Evolutionary conservation across 1,284 basidiomycete genomes (phyloP).

Genomic region (Acaromyces ingoldii): DNA sequence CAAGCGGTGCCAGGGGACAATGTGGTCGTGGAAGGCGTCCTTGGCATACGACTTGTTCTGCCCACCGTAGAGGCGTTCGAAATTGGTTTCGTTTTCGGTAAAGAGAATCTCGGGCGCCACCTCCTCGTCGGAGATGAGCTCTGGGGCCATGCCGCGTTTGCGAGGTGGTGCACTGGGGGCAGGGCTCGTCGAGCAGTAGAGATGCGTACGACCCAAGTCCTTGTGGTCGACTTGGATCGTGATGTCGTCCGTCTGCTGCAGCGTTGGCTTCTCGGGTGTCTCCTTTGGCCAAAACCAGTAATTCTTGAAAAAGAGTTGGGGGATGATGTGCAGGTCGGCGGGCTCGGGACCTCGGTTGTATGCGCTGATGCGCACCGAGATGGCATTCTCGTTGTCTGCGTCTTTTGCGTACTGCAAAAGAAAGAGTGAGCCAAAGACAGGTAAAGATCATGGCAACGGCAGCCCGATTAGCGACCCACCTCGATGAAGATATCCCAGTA

Average conservation of each 20-base stretch:
- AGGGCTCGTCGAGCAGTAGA: conserved; percentile 87
- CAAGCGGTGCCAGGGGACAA: conserved; percentile 70
- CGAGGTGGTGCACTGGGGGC: conserved; percentile 72
- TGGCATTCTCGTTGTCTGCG: conserved; percentile 77
- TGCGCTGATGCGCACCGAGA: conserved; percentile 87
- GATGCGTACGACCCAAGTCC: conserved; percentile 59
- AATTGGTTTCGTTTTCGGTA: conserved; percentile 88
- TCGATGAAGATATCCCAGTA: conserved; percentile 99
- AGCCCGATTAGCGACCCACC: conserved; percentile 57
- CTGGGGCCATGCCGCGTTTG: conserved; percentile 55
- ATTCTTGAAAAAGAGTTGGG: conserved; percentile 94
- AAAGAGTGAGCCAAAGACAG: too few species aligned
- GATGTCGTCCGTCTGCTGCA: conserved; percentile 59
- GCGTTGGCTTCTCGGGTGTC: conserved; percentile 67
- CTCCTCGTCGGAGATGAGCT: conserved; percentile 49
- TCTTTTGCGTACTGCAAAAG: conserved; percentile 85
- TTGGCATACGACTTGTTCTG: conserved; percentile 76
- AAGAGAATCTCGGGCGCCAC: conserved; percentile 55
- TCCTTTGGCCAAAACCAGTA: conserved; percentile 92
- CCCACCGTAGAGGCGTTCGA: conserved; percentile 79
- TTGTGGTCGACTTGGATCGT: conserved; percentile 62
- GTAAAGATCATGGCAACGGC: conserved; percentile 2
- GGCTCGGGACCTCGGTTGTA: conserved; percentile 96
- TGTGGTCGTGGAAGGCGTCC: conserved; percentile 98
- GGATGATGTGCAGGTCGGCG: conserved; percentile 89